These are phyloP conservation scores for Pythium utonaiense DNA, from an alignment of 352 stramenopile species.

Conservation along the genomic window DNA sequence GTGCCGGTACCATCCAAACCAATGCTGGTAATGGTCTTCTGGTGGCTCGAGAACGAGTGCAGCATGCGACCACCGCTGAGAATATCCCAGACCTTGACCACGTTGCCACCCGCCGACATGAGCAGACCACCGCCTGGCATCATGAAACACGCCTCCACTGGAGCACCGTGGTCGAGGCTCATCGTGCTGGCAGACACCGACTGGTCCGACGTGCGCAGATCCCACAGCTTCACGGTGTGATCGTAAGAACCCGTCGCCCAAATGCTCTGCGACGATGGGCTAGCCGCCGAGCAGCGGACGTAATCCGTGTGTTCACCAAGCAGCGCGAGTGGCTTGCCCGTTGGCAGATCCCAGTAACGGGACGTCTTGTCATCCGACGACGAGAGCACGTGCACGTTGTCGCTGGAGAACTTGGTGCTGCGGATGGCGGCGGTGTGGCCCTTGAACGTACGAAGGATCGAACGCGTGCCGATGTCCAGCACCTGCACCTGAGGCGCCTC, in stretches of 20 bases:
- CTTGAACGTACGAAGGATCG: conserved; percentile 85
- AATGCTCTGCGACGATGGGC: conserved; percentile 69
- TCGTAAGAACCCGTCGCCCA: conserved; percentile 91
- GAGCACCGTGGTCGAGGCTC: conserved; percentile 82
- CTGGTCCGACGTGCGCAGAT: conserved; percentile 77
- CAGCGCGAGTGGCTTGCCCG: conserved; percentile 68
- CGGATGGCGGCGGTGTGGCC: conserved; percentile 79
- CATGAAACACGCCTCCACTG: conserved; percentile 86
- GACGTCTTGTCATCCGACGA: conserved; percentile 90
- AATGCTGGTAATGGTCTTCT: conserved; percentile 93
- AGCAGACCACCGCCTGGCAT: conserved; percentile 80
- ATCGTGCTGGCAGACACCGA: conserved; percentile 44
- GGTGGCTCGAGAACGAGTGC: conserved; percentile 89
- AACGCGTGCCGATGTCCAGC: conserved; percentile 79
- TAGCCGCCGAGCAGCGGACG: conserved; percentile 71
- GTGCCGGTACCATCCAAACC: conserved; percentile 81
- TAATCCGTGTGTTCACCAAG: conserved; percentile 88
- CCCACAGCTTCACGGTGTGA: conserved; percentile 92
- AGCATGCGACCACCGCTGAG: conserved; percentile 83
- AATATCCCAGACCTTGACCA: conserved; percentile 92
- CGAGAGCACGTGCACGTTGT: conserved; percentile 87
- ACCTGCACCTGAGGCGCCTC: conserved; percentile 78
- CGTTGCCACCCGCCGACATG: conserved; percentile 85
- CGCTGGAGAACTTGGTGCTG: conserved; percentile 72
- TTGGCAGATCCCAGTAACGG: conserved; percentile 86